Percentiles rank a stretch among this genome's conserved stretches.
phyloP scores from a whole-genome alignment of 805 yeast genomes.

The Candida lessepsii region DNA sequence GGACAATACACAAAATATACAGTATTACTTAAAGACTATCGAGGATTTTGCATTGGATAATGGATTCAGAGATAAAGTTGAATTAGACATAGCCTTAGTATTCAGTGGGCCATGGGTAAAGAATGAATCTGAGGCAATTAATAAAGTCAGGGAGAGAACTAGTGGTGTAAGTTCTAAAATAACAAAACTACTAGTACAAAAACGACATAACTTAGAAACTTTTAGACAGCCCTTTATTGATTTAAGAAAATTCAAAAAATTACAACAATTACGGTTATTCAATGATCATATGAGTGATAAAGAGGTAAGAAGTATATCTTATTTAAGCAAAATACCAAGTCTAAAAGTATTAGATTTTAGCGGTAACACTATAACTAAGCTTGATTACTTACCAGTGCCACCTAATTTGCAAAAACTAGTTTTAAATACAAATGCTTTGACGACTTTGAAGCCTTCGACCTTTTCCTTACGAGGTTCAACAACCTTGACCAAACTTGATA shows the following conservation, averaged over 20 bases:
- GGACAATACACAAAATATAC: neutral
- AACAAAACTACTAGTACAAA: constrained; percentile 12
- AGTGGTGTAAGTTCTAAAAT: constrained; percentile 14
- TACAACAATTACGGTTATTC: constrained; percentile 16
- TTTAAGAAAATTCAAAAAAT: constrained; percentile 5
- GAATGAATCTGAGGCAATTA: neutral
- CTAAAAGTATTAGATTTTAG: constrained; percentile 16
- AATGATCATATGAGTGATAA: constrained; percentile 15
- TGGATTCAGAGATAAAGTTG: constrained; percentile 12
- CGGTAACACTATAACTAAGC: constrained; percentile 17
- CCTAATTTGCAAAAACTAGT: constrained; percentile 13
- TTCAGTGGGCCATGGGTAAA: neutral
- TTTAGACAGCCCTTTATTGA: constrained; percentile 1
- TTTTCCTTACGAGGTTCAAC: neutral
- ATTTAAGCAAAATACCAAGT: neutral
- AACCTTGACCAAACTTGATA: neutral
- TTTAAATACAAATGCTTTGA: constrained; percentile 16
- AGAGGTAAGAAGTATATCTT: neutral
- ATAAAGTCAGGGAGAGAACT: constrained; percentile 12
- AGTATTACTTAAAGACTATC: constrained; percentile 13
- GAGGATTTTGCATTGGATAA: constrained; percentile 18
- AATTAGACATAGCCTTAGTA: neutral
- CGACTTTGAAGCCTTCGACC: neutral
- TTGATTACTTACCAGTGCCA: constrained; percentile 15
- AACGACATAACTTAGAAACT: neutral